Evolutionary conservation across 768 basidiomycete species (phyloP).

Genomic region (Lactarius vividus): DNA sequence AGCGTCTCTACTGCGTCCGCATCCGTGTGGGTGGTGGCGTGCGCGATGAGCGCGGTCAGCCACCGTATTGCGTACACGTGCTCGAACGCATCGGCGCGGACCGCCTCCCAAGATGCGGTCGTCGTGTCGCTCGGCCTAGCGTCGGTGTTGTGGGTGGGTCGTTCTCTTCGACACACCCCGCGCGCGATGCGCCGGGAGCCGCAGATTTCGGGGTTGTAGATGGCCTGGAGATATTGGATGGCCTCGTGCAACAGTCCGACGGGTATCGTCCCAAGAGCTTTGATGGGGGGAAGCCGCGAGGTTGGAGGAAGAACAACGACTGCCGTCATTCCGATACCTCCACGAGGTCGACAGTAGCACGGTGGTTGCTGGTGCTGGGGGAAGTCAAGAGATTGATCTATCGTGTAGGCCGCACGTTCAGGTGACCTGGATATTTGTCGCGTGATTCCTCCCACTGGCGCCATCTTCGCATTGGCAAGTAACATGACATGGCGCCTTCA

Average conservation of each 20-base stretch:
- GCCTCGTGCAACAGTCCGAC: slow-evolving; percentile 38
- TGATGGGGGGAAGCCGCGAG: slow-evolving; percentile 18
- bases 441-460: too few relatives aligned
- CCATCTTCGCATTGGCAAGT: too few relatives aligned
- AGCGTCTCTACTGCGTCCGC: slow-evolving; percentile 37
- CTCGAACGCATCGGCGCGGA: slow-evolving; percentile 65
- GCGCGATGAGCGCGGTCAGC: slow-evolving; percentile 60
- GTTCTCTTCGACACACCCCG: neutral
- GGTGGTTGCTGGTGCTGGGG: neutral
- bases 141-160: neutral
- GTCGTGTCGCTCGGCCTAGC: slow-evolving; percentile 10
- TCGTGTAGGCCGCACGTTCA: neutral
- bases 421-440: neutral
- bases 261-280: slow-evolving; percentile 2
- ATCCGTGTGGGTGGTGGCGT: slow-evolving; percentile 18
- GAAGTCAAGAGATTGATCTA: neutral
- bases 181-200: slow-evolving; percentile 45
- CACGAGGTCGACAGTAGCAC: neutral
- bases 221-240: slow-evolving; percentile 47
- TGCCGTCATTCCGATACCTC: slow-evolving; percentile 4
- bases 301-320: slow-evolving; percentile 7
- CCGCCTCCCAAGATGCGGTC: slow-evolving; percentile 29
- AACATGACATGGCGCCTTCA: too few relatives aligned
- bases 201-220: slow-evolving; percentile 64
- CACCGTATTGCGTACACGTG: slow-evolving; percentile 66